Evolutionary conservation across 768 basidiomycete species (phyloP).

Genomic region (Rossbeevera mucosa): DNA sequence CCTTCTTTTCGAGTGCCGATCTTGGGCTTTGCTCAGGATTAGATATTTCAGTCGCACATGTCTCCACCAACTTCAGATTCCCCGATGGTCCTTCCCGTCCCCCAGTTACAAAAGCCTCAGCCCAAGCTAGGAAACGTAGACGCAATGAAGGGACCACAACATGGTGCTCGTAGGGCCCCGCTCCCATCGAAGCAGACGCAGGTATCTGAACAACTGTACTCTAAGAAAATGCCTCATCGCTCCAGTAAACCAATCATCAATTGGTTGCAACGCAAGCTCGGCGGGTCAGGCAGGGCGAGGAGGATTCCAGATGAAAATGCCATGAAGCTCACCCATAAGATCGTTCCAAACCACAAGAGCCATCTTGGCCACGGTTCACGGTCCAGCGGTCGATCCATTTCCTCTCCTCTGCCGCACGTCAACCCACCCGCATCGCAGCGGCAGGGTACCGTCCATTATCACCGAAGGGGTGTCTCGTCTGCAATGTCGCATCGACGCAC

Average conservation of each 20-base stretch:
- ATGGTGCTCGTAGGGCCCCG: constrained; percentile 16
- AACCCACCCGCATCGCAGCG: constrained; percentile 22
- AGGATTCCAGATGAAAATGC: constrained; percentile 37
- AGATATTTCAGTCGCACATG: constrained; percentile 12
- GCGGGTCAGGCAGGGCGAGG: constrained; percentile 59
- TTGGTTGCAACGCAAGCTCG: constrained; percentile 86
- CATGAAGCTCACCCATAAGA: constrained; percentile 11
- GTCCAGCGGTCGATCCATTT: constrained; percentile 26
- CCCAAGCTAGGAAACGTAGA: constrained; percentile 9
- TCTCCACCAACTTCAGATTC: constrained; percentile 9
- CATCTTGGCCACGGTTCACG: constrained; percentile 18
- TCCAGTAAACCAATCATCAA: constrained; percentile 84
- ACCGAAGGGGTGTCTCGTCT: constrained; percentile 20
- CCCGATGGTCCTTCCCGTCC: constrained; percentile 14
- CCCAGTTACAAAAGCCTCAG: constrained; percentile 11
- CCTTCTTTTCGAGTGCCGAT: neutral
- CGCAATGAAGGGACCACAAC: constrained; percentile 17
- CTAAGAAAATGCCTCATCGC: constrained; percentile 62
- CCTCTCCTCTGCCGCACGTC: constrained; percentile 26
- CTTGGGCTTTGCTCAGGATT: neutral
- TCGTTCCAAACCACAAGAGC: constrained; percentile 12
- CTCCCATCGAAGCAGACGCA: constrained; percentile 22
- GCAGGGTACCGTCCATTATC: constrained; percentile 15
- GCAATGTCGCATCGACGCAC: constrained; percentile 45
- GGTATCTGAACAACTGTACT: constrained; percentile 32